Conservation (phyloP, 805 yeast genomes). For the Wilhelminamyces savonicus region DNA sequence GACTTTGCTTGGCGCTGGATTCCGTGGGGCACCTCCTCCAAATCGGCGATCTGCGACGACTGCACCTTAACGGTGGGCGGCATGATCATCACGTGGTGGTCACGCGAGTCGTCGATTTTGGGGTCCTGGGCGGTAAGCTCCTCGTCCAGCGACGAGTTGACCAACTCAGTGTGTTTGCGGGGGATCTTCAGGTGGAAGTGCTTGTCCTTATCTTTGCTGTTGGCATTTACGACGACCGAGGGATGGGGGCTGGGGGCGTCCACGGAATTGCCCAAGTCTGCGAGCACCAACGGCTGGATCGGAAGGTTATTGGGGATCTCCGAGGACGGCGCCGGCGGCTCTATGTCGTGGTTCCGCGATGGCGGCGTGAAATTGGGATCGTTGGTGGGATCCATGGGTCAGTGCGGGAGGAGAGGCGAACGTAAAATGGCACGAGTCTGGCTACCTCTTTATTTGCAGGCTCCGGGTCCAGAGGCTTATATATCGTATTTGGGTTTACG, state of each 20-base stretch:
- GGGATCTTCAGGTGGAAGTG: slow-evolving; percentile 36
- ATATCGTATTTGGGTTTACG: too few relatives aligned
- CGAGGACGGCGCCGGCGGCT: slow-evolving; percentile 62
- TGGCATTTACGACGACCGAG: slow-evolving; percentile 7
- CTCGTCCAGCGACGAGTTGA: slow-evolving; percentile 41
- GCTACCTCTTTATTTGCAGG: too few relatives aligned
- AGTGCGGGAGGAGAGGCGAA: too few relatives aligned
- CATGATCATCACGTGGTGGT: slow-evolving; percentile 12
- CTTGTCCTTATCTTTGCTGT: not conserved
- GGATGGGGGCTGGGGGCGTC: slow-evolving; percentile 70
- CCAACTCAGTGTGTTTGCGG: slow-evolving; percentile 49
- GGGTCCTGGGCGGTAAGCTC: slow-evolving; percentile 7
- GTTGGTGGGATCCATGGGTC: slow-evolving; percentile 89
- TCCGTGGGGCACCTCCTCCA: slow-evolving; percentile 97
- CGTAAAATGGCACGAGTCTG: too few relatives aligned
- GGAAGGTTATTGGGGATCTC: slow-evolving; percentile 71
- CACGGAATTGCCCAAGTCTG: slow-evolving; percentile 62
- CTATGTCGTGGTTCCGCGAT: slow-evolving; percentile 52
- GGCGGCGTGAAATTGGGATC: slow-evolving; percentile 91
- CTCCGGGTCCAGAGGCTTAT: too few relatives aligned
- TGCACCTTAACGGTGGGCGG: slow-evolving; percentile 41
- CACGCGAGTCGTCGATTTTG: too few relatives aligned
- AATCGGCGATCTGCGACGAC: slow-evolving; percentile 74
- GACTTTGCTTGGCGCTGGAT: slow-evolving; percentile 78
- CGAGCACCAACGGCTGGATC: slow-evolving; percentile 71